phyloP scores from a whole-genome alignment of 2,329 filamentous ascomycete species.

The Fusarium luffae region DNA sequence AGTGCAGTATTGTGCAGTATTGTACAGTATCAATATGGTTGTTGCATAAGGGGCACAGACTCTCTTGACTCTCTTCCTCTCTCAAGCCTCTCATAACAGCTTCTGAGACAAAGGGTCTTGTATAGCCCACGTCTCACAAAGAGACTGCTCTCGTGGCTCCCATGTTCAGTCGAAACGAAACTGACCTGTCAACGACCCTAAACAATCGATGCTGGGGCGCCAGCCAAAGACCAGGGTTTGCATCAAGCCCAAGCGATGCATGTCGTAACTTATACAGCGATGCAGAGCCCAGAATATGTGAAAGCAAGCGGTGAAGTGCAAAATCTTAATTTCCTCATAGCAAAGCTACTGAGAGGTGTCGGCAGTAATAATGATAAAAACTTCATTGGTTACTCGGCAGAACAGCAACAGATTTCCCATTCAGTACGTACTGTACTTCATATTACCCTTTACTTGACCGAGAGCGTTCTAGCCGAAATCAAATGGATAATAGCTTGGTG shows the following conservation, averaged over 20 bases:
- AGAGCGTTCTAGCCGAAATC: slow-evolving; percentile 5
- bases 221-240: slow-evolving; percentile 33
- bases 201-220: slow-evolving; percentile 38
- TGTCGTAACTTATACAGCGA: not conserved
- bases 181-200: slow-evolving; percentile 38
- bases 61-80: not conserved
- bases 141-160: slow-evolving; percentile 44
- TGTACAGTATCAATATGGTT: slow-evolving; percentile 17
- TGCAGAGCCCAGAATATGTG: slow-evolving; percentile 35
- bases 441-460: no score
- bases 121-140: slow-evolving; percentile 31
- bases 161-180: slow-evolving; percentile 37
- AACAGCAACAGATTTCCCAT: not conserved
- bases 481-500: not conserved
- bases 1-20: not conserved
- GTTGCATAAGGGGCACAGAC: slow-evolving; percentile 12
- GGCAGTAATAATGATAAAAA: not conserved
- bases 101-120: slow-evolving; percentile 27
- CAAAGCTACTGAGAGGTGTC: slow-evolving; percentile 1
- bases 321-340: slow-evolving; percentile 20
- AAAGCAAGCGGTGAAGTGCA: slow-evolving; percentile 42
- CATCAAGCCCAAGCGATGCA: slow-evolving; percentile 22
- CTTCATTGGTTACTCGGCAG: not conserved
- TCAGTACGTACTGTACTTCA: slow-evolving; percentile 1
- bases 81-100: not conserved